Conservation (phyloP, 116 monocot species). For the Trichopus zeylanicus region DNA sequence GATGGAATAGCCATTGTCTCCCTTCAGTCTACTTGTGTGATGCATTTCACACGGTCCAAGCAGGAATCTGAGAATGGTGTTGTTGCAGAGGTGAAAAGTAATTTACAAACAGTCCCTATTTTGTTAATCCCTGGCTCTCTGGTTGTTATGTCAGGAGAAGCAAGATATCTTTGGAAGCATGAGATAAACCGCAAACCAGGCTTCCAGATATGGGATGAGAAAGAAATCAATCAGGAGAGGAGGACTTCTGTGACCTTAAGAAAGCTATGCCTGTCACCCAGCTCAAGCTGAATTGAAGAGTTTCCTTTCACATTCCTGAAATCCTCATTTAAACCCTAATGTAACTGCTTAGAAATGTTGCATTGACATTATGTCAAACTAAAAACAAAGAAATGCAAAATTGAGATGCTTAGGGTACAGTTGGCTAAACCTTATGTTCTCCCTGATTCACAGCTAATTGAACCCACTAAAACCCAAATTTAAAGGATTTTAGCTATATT, state of each 20-base stretch:
- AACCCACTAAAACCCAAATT: too few relatives aligned
- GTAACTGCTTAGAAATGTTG: too few relatives aligned
- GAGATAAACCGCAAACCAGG: conserved; percentile 75
- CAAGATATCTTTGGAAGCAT: conserved; percentile 83
- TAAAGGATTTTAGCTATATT: too few relatives aligned
- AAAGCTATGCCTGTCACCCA: conserved; percentile 31
- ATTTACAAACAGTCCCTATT: conserved; percentile 32
- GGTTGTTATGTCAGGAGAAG: conserved; percentile 73
- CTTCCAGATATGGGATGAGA: conserved; percentile 59
- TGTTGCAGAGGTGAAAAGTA: neutral
- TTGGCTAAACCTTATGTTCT: too few relatives aligned
- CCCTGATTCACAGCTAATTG: too few relatives aligned
- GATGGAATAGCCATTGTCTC: conserved; percentile 91
- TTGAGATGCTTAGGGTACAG: too few relatives aligned
- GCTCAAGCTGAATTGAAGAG: conserved; percentile 2
- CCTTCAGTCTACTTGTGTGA: conserved; percentile 72
- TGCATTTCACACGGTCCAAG: conserved; percentile 60
- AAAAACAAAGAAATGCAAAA: too few relatives aligned
- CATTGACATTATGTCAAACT: too few relatives aligned
- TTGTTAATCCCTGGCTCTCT: conserved; percentile 69
- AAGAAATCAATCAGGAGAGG: conserved; percentile 55
- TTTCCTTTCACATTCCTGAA: too few relatives aligned
- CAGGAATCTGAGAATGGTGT: neutral
- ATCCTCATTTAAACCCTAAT: too few relatives aligned
- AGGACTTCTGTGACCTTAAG: conserved; percentile 86